A percentile compares a stretch with the other conserved stretches of the same genome.
These are phyloP conservation scores for Pistacia atlantica DNA, from an alignment of 345 rosid genomes.

Conservation along the genomic window DNA sequence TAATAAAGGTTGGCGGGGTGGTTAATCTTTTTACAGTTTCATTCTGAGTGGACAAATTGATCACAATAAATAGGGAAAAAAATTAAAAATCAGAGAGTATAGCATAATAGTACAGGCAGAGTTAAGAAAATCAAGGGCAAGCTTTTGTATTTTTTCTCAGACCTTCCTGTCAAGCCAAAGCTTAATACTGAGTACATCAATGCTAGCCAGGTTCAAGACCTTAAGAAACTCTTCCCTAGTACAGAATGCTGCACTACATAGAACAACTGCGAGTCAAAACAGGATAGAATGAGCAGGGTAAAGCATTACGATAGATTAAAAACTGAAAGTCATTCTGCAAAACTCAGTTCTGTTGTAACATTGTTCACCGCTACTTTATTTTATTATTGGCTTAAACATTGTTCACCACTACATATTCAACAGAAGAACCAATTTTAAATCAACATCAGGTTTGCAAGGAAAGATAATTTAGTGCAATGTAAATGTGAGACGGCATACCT, in stretches of 20 bases:
- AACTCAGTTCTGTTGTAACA: no score
- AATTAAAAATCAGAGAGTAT: no score
- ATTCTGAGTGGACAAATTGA: neutral
- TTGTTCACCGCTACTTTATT: no score
- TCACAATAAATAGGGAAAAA: no score
- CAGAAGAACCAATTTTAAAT: neutral
- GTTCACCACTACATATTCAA: neutral
- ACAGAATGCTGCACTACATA: constrained; percentile 56
- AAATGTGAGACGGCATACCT: constrained; percentile 36
- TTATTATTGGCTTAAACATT: neutral
- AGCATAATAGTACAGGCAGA: no score
- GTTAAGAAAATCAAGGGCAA: no score
- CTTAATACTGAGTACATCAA: constrained; percentile 49
- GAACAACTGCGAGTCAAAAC: constrained; percentile 32
- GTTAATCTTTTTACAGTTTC: neutral
- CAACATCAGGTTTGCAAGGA: neutral
- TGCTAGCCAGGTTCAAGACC: constrained; percentile 49
- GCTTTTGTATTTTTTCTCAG: neutral
- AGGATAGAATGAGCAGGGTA: constrained; percentile 9
- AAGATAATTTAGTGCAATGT: neutral
- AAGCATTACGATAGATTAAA: neutral
- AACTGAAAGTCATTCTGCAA: no score
- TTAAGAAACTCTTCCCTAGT: constrained; percentile 59
- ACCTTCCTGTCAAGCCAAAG: constrained; percentile 58
- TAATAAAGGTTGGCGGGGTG: neutral